Evolutionary conservation across 1,284 basidiomycete genomes (phyloP).

Genomic region (Ustanciosporium gigantosporum): DNA sequence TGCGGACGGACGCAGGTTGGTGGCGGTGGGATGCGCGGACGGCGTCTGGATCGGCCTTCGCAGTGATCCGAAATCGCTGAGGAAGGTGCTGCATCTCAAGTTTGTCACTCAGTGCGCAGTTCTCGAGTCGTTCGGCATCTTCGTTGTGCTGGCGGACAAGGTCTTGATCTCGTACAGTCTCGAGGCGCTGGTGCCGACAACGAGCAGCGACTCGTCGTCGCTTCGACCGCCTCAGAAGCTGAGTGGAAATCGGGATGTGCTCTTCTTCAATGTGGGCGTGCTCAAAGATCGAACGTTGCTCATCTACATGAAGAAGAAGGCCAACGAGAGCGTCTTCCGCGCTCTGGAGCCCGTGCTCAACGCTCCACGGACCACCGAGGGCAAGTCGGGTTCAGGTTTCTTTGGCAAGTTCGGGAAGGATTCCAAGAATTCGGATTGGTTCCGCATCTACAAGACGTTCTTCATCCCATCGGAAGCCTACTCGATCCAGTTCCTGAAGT

Average conservation of each 20-base stretch:
- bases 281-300: slow-evolving; percentile 82
- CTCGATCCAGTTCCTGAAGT: slow-evolving; percentile 85
- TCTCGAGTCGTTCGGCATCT: slow-evolving; percentile 90
- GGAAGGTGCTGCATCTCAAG: slow-evolving; percentile 85
- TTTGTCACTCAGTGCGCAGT: slow-evolving; percentile 91
- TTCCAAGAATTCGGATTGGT: slow-evolving; percentile 82
- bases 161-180: slow-evolving; percentile 75
- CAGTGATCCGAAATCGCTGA: slow-evolving; percentile 80
- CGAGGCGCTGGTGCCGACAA: slow-evolving; percentile 88
- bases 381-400: slow-evolving; percentile 68
- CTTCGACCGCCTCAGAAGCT: slow-evolving; percentile 74
- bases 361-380: slow-evolving; percentile 73
- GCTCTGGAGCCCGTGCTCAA: slow-evolving; percentile 88
- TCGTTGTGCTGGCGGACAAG: slow-evolving; percentile 90
- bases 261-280: slow-evolving; percentile 90
- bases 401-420: slow-evolving; percentile 74
- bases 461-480: slow-evolving; percentile 86
- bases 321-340: slow-evolving; percentile 86
- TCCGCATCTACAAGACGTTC: slow-evolving; percentile 88
- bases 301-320: slow-evolving; percentile 93
- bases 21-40: slow-evolving; percentile 90
- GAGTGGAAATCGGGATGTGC: slow-evolving; percentile 83
- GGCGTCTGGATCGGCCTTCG: slow-evolving; percentile 96
- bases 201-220: slow-evolving; percentile 64
- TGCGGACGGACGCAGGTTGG: slow-evolving; percentile 77